Evolutionary conservation across 2,329 filamentous ascomycete species (phyloP), one percentile per base, ranked within the genome.

Genomic region (Diaporthe ampelina): DNA sequence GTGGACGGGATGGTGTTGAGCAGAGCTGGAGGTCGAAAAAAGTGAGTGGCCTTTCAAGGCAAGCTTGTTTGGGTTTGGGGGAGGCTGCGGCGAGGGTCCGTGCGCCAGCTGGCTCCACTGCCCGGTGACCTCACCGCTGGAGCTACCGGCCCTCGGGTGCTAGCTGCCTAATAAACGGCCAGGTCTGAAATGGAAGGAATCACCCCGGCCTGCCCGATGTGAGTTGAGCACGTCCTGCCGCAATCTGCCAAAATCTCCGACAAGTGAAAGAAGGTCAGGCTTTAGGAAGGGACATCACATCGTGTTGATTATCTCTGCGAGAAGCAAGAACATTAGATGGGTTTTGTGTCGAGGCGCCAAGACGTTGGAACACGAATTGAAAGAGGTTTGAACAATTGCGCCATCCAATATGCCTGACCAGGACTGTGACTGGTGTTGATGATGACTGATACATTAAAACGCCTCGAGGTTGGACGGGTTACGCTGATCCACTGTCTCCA

Each of bases 21-120:
- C 40, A 73, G 17, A 54, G 56, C 56, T 70, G 35, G 24, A 70
- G 68, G 68, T 45, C 35, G 52, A 70, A 61, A 70, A 70, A 70
- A 70, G 63, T 45, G 63, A 68, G 63, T 68, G 63, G 63, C 63
- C 63, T 54, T 68, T 68, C 32, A 40, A 54, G 63, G 63, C 48
- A 21, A 26, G 63, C 63, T 68, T 68, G 29, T 45, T 65, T 48
- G 63, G 63, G 40, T 43, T 43, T 43, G 40, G 40, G 48, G 48
- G 63, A 68, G 63, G 63, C 63, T 68, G 32, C 7, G n/a, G n/a
- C 40, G 63, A 63, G 24, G 59, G 63, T 9, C 63, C 63, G 63
- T 68, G 63, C 63, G 63, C 48, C 45, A 2, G 48, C n/a, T 24
- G 48, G 63, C 17, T 68, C 63, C 40, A 68, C 63, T 17, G 48